Percentiles rank a stretch among this genome's conserved stretches.
Conservation (phyloP, 139 green algal species). For the Chlamydomonas urium region DNA sequence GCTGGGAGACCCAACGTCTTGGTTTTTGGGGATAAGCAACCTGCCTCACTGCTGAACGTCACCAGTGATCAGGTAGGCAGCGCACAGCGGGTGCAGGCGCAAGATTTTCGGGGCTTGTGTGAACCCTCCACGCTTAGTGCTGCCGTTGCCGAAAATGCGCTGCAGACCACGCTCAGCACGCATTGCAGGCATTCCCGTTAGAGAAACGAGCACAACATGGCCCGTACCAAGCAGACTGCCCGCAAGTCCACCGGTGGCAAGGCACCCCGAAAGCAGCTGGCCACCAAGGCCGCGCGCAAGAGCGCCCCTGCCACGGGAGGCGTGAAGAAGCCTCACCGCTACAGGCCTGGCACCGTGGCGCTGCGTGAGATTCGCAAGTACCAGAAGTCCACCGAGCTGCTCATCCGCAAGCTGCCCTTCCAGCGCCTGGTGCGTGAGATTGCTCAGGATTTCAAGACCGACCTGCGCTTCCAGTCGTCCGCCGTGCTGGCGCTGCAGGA, state of each 20-base stretch:
- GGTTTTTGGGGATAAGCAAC: no score
- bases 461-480: constrained; percentile 73
- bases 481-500: constrained; percentile 91
- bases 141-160: no score
- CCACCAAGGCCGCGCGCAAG: constrained; percentile 60
- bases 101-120: no score
- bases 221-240: constrained; percentile 97
- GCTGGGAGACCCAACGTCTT: no score
- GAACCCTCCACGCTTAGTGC: no score
- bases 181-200: no score
- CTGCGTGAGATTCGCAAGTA: constrained; percentile 81
- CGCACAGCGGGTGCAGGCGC: no score
- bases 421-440: constrained; percentile 6
- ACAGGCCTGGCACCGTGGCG: constrained; percentile 59
- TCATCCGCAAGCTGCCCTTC: constrained; percentile 10
- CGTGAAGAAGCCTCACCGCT: constrained; percentile 48
- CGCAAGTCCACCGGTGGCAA: constrained; percentile 94
- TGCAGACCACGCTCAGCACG: no score
- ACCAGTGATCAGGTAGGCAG: no score
- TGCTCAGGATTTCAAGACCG: constrained; percentile 1
- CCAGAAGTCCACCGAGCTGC: constrained; percentile 13
- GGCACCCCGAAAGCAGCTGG: constrained; percentile 92
- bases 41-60: no score
- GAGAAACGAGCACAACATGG: no score
- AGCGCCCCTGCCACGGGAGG: constrained; percentile 5